A percentile compares a stretch with the other conserved stretches of the same genome.
These are phyloP conservation scores for Cercophora sp. DNA, from an alignment of 495 filamentous ascomycete genomes.

Conservation along the genomic window DNA sequence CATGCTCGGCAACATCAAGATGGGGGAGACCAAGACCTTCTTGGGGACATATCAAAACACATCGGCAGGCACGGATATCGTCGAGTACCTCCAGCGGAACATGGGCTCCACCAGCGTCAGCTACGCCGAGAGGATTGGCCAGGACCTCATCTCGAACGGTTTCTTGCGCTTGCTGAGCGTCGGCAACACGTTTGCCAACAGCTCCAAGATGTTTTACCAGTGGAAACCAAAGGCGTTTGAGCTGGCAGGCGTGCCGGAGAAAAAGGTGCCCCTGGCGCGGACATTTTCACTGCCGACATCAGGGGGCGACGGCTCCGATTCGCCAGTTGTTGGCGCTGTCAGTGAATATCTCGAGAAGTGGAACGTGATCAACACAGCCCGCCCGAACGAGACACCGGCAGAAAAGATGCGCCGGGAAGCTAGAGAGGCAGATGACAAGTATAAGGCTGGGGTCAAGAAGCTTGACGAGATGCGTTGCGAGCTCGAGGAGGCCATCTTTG, in stretches of 20 bases:
- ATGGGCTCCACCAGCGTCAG: conserved; percentile 78
- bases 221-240: conserved; percentile 93
- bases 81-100: conserved; percentile 87
- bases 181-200: conserved; percentile 93
- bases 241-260: conserved; percentile 79
- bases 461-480: conserved; percentile 88
- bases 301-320: conserved; percentile 58
- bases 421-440: conserved; percentile 84
- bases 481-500: conserved; percentile 88
- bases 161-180: conserved; percentile 90
- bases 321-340: conserved; percentile 70
- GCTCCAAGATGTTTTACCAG: conserved; percentile 93
- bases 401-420: conserved; percentile 87
- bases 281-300: conserved; percentile 59
- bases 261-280: conserved; percentile 67
- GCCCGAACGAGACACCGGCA: conserved; percentile 79
- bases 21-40: conserved; percentile 91
- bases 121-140: conserved; percentile 88
- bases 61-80: conserved; percentile 84
- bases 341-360: conserved; percentile 84
- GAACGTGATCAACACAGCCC: conserved; percentile 86
- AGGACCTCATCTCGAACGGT: conserved; percentile 82
- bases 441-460: conserved; percentile 79
- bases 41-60: conserved; percentile 92
- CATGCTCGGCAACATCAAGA: conserved; percentile 79